Percentiles rank a stretch among this genome's conserved stretches.
Conservation (phyloP, 2,329 filamentous ascomycete genomes). For the Scedosporium minutisporum region DNA sequence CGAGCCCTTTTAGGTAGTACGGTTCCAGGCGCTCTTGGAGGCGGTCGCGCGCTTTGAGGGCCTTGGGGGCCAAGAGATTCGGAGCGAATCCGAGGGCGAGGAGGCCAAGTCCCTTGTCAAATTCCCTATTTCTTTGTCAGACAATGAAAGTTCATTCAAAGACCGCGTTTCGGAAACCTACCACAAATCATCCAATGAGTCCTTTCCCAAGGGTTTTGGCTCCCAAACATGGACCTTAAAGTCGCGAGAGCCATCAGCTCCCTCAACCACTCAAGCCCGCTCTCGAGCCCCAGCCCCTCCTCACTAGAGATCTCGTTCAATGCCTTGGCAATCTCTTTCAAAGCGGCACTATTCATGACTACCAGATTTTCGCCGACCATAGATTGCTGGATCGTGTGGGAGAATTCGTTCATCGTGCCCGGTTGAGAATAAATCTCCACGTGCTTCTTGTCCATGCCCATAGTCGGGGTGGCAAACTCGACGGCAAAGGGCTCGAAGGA, state of each 20-base stretch:
- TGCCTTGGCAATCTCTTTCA: slow-evolving; percentile 8
- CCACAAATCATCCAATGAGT: slow-evolving; percentile 14
- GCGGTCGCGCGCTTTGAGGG: slow-evolving; percentile 16
- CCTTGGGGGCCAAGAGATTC: slow-evolving; percentile 18
- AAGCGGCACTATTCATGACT: slow-evolving; percentile 6
- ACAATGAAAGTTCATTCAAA: background rate
- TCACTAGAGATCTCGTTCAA: slow-evolving; percentile 10
- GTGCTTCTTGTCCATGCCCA: slow-evolving; percentile 23
- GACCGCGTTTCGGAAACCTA: background rate
- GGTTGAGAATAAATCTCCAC: slow-evolving; percentile 14
- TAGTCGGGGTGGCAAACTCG: slow-evolving; percentile 25
- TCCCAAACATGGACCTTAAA: slow-evolving; percentile 29
- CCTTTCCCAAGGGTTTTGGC: slow-evolving; percentile 27
- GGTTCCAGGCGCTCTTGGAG: slow-evolving; percentile 17
- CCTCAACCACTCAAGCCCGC: slow-evolving; percentile 29
- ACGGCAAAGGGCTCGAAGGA: slow-evolving; percentile 31
- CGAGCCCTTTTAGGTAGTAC: slow-evolving; percentile 20
- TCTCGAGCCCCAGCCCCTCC: slow-evolving; percentile 19
- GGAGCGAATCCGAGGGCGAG: slow-evolving; percentile 21
- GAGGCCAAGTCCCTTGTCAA: slow-evolving; percentile 12
- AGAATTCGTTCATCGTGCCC: slow-evolving; percentile 16
- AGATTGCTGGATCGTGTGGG: slow-evolving; percentile 21
- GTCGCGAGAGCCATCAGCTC: slow-evolving; percentile 28
- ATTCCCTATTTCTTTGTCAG: background rate
- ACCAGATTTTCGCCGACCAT: slow-evolving; percentile 24